Evolutionary conservation across 2,329 filamentous ascomycete genomes (phyloP), one percentile per base, ranked within the genome.

Genomic region (Neopestalotiopsis rosae): DNA sequence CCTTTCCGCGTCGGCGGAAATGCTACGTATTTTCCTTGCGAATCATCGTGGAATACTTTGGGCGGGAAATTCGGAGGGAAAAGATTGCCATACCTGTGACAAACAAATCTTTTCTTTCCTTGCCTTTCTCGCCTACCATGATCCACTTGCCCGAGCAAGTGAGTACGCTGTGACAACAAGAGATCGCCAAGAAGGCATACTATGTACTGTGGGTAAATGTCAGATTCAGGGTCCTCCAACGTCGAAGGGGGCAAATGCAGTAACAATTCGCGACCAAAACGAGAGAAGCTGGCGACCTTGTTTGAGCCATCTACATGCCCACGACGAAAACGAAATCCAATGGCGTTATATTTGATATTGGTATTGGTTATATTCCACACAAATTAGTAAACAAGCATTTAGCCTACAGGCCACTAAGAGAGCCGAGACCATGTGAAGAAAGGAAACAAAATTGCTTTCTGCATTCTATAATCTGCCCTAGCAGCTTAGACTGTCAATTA

Each of bases 1-100:
- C 45, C 20, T 52, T 52, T 52, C 45, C 45, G 45, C 45, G 45
- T 52, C 45, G 45, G 45, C 45, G 45, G 45, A 52, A 52, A 52
- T 52, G 6, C 20, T 9, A 7, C 45, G 7, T 17, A 17, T 6
- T 52, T 17, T 20, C 45, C n/a, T 24, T 20, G 17, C 45, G 2
- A 9, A 28, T 28, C 24, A 28, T 28, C 24, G 24, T 28, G 24
- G 24, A 28, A 28, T 28, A 28, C n/a, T 52, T 52, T 52, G n/a
- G 9, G 20, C 5, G 45, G 7, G 17, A 20, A 20, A 52, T n/a
- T 52, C 17, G 42, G n/a, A 10, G 45, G 45, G n/a, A 10, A 24
- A 52, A 52, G 17, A 52, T 52, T 52, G 17, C 45, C 45, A 52
- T 52, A 20, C 20, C 45, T 52, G 45, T 52, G 45, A 52, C 45